Base-by-base conservation (phyloP, 1,284 basidiomycete species). In the Sutorius eximius region DNA sequence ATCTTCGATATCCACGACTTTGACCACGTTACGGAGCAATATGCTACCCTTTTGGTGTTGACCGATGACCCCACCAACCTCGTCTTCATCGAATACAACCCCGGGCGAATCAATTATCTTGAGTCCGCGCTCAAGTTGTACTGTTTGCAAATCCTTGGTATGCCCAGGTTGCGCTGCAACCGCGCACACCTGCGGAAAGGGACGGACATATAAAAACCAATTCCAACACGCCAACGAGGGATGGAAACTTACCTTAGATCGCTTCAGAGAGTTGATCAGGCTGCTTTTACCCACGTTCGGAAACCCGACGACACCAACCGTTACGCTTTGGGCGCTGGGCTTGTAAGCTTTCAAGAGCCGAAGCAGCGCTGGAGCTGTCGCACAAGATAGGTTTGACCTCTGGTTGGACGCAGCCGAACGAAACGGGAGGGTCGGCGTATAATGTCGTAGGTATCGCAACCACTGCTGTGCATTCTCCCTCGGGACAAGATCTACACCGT, bases 241-340 rank as follows among this genome's bases (percentile, higher is more conserved):
- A 22, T 52, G 11, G n/a, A 7, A 8, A 12, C 72, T 57, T 18
- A 92, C 93, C 73, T 94, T 91, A 53, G 85, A 86, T 42, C 95
- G 78, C 73, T 97, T 96, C 51, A 99, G 77, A 49, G 92, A 93
- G 73, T 99, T 99, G 76, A 99, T 98, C 55, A 99, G 71, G 62
- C 87, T 93, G 55, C 91, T 95, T 76, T 99, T 99, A 11, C 96
- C 96, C 52, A 98, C 96, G 73, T 99, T 99, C 4, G 96, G 96
- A 68, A 95, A 96, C 1, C 96, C 96, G 32, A 98, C 93, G 22
- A 98, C 89, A 16, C 96, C 96, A 51, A 98, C 87, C 0, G 94
- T 96, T 45, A 95, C 80, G 53, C 87, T 89, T 52, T 83, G 73
- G 40, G 82, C 41, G 22, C 80, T 85, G 3, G 88, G 87, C 57